phyloP scores from a whole-genome alignment of 2,329 filamentous ascomycete species.

The Botrytis pseudocinerea region DNA sequence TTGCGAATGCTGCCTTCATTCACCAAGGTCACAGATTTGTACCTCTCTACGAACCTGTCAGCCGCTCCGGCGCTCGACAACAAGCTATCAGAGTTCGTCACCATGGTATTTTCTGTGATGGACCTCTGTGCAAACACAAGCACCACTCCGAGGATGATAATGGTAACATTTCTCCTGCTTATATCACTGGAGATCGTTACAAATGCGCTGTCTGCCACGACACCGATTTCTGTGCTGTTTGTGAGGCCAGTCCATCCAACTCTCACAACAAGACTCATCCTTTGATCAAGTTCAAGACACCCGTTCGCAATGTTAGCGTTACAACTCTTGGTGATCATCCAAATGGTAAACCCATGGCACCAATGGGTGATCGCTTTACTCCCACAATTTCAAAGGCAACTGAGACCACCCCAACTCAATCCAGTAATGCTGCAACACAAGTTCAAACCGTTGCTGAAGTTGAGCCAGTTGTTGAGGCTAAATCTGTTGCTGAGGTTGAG shows the following conservation, averaged over 20 bases:
- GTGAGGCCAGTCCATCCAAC: slow-evolving; percentile 84
- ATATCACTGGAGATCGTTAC: slow-evolving; percentile 86
- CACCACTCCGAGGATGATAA: background rate
- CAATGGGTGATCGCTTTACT: slow-evolving; percentile 67
- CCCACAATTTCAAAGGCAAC: slow-evolving; percentile 51
- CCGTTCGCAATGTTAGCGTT: slow-evolving; percentile 83
- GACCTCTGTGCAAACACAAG: slow-evolving; percentile 74
- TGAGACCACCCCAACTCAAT: slow-evolving; percentile 50
- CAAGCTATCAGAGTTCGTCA: slow-evolving; percentile 57
- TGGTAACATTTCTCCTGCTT: slow-evolving; percentile 56
- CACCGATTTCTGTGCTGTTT: slow-evolving; percentile 90
- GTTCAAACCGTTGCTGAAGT: slow-evolving; percentile 75
- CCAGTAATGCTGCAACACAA: slow-evolving; percentile 55
- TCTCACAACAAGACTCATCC: slow-evolving; percentile 94
- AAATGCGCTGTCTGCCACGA: slow-evolving; percentile 97
- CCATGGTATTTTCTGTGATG: slow-evolving; percentile 89
- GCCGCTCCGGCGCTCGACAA: slow-evolving; percentile 46
- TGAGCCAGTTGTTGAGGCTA: slow-evolving; percentile 59
- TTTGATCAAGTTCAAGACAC: slow-evolving; percentile 93
- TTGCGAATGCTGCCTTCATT: slow-evolving; percentile 62
- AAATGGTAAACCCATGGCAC: slow-evolving; percentile 62
- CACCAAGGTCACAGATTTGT: slow-evolving; percentile 89
- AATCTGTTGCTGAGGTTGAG: slow-evolving; percentile 41
- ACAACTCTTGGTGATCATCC: slow-evolving; percentile 79
- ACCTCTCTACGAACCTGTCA: slow-evolving; percentile 75